A percentile compares a stretch with the other conserved stretches of the same genome.
Conservation (phyloP, 371 early-diverging fungal species). For the Mucor mucedo region DNA sequence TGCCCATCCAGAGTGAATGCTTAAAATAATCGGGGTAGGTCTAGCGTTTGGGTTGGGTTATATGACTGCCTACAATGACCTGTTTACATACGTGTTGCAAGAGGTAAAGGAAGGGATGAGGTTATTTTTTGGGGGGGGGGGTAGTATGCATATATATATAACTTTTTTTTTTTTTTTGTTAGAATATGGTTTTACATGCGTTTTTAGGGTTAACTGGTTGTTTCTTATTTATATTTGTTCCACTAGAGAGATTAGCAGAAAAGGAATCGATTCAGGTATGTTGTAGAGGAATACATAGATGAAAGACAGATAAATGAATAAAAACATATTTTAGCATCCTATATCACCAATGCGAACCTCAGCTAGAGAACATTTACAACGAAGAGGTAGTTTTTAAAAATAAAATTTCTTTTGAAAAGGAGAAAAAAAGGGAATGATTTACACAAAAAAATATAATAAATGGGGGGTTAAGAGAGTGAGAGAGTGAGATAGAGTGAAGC, state of each 20-base stretch:
- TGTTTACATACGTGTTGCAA: conserved; percentile 26
- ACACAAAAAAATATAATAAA: background rate
- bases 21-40: conserved; percentile 11
- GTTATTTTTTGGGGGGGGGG: background rate
- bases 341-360: conserved; percentile 30
- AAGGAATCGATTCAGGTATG: conserved; percentile 29
- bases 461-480: background rate
- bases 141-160: background rate
- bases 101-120: conserved; percentile 16
- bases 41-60: conserved; percentile 39
- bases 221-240: conserved; percentile 29
- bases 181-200: conserved; percentile 24
- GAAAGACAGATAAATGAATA: too few species aligned
- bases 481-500: background rate
- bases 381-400: conserved; percentile 40
- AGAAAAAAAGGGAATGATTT: background rate
- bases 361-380: conserved; percentile 41
- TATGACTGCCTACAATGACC: conserved; percentile 28
- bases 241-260: conserved; percentile 33
- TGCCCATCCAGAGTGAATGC: background rate
- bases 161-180: background rate
- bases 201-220: conserved; percentile 6
- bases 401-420: background rate
- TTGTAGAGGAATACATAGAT: background rate
- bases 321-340: conserved; percentile 20